Percentiles rank a stretch among this genome's conserved stretches.
These are phyloP conservation scores for Chrysoporthe puriensis DNA, from an alignment of 2,329 filamentous ascomycete genomes.

Conservation along the genomic window DNA sequence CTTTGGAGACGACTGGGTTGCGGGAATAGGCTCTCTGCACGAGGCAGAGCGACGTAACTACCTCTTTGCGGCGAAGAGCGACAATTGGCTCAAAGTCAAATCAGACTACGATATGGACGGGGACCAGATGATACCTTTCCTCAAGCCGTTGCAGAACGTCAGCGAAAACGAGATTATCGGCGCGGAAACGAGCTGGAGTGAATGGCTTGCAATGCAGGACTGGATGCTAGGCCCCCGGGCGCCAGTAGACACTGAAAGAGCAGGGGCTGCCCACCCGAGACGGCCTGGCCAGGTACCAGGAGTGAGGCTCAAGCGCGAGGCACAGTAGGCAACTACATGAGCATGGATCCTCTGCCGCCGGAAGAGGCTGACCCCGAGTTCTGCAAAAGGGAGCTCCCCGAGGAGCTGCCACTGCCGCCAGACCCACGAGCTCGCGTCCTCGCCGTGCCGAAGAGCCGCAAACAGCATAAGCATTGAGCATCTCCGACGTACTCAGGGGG, in stretches of 20 bases:
- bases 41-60: conserved; percentile 93
- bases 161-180: conserved; percentile 78
- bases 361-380: conserved; percentile 14
- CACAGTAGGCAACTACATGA: conserved; percentile 4
- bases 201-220: conserved; percentile 96
- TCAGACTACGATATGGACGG: conserved; percentile 85
- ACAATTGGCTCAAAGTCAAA: conserved; percentile 88
- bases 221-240: conserved; percentile 94
- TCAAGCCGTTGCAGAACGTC: conserved; percentile 78
- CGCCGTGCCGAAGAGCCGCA: background rate
- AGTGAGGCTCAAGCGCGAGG: conserved; percentile 18
- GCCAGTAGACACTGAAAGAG: conserved; percentile 47
- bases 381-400: background rate
- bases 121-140: conserved; percentile 83
- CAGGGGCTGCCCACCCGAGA: conserved; percentile 9
- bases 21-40: conserved; percentile 79
- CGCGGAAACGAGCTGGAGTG: conserved; percentile 86
- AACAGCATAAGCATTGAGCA: background rate
- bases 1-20: conserved; percentile 90
- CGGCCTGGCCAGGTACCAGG: conserved; percentile 1
- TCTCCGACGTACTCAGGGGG: background rate
- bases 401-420: background rate
- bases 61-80: conserved; percentile 91
- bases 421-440: background rate
- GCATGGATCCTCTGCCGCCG: background rate